These are phyloP conservation scores for Sanghuangporus weigelae DNA, from an alignment of 1,284 basidiomycete genomes.

Conservation along the genomic window DNA sequence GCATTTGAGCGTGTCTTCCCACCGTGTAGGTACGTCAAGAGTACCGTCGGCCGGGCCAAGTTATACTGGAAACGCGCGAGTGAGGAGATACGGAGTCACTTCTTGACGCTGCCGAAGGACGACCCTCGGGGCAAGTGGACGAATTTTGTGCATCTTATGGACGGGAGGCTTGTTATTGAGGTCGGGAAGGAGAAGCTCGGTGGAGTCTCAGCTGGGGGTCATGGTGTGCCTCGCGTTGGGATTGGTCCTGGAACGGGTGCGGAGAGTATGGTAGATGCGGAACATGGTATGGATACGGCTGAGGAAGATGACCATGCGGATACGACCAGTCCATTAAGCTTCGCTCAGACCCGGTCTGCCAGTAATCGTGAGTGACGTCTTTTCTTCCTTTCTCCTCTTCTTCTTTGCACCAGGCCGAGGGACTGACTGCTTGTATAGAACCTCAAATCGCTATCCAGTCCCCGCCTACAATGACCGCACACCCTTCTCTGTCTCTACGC, in stretches of 20 bases:
- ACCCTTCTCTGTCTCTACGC: neutral
- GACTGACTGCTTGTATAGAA: neutral
- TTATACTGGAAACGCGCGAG: constrained; percentile 18
- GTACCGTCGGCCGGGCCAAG: constrained; percentile 17
- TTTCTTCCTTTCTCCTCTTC: neutral
- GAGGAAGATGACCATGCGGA: constrained; percentile 7
- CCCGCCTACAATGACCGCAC: neutral
- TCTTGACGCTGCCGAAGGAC: constrained; percentile 6
- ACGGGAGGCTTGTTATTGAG: constrained; percentile 15
- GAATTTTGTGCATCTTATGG: constrained; percentile 18
- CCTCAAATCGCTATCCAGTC: constrained; percentile 1
- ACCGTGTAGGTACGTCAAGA: constrained; percentile 17
- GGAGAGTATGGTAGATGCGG: constrained; percentile 1
- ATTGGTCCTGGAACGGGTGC: neutral
- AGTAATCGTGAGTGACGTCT: neutral
- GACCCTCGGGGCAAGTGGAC: constrained; percentile 12
- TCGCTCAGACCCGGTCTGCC: neutral
- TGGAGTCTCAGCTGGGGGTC: neutral
- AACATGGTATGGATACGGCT: neutral
- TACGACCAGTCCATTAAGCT: neutral
- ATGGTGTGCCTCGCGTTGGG: neutral
- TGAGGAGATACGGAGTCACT: constrained; percentile 10
- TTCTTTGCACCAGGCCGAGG: neutral
- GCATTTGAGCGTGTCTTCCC: constrained; percentile 17
- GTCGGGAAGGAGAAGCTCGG: constrained; percentile 4